Base-by-base conservation (phyloP, 352 stramenopile genomes). In the Globisporangium spinosum region DNA sequence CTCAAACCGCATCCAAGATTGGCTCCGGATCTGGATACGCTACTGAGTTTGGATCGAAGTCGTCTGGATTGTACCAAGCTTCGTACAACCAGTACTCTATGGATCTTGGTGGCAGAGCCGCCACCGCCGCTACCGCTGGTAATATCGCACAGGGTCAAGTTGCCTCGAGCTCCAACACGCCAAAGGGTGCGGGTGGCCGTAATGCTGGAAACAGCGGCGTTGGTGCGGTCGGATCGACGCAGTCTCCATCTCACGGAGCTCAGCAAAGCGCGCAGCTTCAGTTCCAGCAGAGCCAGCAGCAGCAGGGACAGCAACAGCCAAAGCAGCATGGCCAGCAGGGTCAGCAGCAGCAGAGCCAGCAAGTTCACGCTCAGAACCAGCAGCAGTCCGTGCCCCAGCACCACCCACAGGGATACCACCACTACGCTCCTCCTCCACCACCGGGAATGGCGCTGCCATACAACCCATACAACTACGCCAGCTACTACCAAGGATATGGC, bases 391-490 rank as follows among this genome's bases (percentile, higher is more conserved):
- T 79, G 25, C 73, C 74, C n/a, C 82, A 89, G 32, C 76, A 91
- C 70, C 85, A 94, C 58, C 87, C 88, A 53, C 86, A 90, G 43
- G 81, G 86, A 32, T 95, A 95, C 74, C 88, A 89, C 69, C 82
- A 95, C 73, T 95, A 93, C 60, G 83, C 85, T 20, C 88, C 88
- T 27, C 88, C 85, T 38, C 88, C 88, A n/a, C 88, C 88, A 32
- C 88, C 88, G 27, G 88, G 88, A 29, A 95, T 95, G 88, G 85
- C 88, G 22, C 74, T 95, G 76, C 83, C 82, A 8, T 95, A 94
- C 83, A 94, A 95, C 75, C 88, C 88, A 61, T 95, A 95, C 78
- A 95, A 91, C 71, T 95, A 95, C 70, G 78, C 73, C 40, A 83
- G 73, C 45, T 93, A 94, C 75, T 95, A 94, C 74, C 88, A 94